A percentile compares a stretch with the other conserved stretches of the same genome.
Evolutionary conservation across 83 land plant species (phyloP).

Genomic region (Picea abies): DNA sequence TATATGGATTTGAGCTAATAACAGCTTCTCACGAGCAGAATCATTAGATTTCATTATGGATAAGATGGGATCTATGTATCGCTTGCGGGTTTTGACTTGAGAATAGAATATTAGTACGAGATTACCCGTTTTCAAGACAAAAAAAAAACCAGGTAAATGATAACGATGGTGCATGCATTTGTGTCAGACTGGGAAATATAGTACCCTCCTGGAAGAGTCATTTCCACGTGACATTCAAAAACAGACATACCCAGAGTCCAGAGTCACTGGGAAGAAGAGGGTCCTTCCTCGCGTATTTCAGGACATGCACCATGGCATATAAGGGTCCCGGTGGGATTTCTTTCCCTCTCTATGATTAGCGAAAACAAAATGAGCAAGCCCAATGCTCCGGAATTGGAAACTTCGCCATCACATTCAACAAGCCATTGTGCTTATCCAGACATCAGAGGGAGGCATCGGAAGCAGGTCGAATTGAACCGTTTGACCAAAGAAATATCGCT

Average conservation of each 20-base stretch:
- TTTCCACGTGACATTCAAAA: slow-evolving; percentile 4
- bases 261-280: too few species aligned
- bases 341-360: background rate
- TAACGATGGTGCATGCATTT: background rate
- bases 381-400: background rate
- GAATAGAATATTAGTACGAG: background rate
- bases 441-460: slow-evolving; percentile 11
- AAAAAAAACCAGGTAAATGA: background rate
- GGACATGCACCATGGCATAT: background rate
- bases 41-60: background rate
- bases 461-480: slow-evolving; percentile 18
- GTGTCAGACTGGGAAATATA: background rate
- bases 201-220: too few species aligned
- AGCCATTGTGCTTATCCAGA: background rate
- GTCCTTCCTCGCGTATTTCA: too few species aligned
- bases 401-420: background rate
- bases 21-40: too few species aligned
- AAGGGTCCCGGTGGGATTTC: background rate
- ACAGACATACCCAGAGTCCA: too few species aligned
- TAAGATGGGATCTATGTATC: background rate
- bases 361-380: background rate
- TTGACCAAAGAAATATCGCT: slow-evolving; percentile 11
- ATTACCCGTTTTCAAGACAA: too few species aligned
- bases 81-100: slow-evolving; percentile 1
- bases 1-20: too few species aligned